Conservation (phyloP, 768 basidiomycete genomes). For the Phaeotremella fagi region DNA sequence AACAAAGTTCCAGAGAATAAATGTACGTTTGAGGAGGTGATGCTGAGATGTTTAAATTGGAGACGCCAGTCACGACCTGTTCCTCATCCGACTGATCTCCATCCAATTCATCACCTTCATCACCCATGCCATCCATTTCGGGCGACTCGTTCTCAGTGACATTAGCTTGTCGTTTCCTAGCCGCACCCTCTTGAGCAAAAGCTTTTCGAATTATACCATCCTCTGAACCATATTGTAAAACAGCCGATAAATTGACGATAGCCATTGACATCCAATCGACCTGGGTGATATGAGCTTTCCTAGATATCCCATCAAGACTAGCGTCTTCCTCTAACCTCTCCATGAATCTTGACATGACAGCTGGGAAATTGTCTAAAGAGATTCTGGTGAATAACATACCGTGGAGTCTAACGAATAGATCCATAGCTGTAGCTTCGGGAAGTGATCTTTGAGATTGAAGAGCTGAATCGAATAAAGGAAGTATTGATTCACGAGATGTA, state of each 20-base stretch:
- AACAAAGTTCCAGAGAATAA: slow-evolving; percentile 72
- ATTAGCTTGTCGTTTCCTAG: slow-evolving; percentile 38
- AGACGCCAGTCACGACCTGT: not conserved
- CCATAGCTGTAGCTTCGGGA: slow-evolving; percentile 61
- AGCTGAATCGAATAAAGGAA: slow-evolving; percentile 77
- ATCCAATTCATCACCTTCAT: slow-evolving; percentile 57
- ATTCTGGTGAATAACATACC: slow-evolving; percentile 97
- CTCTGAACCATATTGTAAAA: slow-evolving; percentile 82
- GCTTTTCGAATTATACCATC: slow-evolving; percentile 65
- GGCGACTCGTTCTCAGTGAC: slow-evolving; percentile 9
- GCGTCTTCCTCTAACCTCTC: slow-evolving; percentile 76
- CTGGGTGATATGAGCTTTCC: slow-evolving; percentile 29
- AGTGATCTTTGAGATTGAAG: slow-evolving; percentile 68
- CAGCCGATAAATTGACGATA: slow-evolving; percentile 68
- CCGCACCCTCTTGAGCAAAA: slow-evolving; percentile 52
- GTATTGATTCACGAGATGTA: slow-evolving; percentile 81
- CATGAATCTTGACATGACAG: slow-evolving; percentile 74
- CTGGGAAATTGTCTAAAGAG: slow-evolving; percentile 82
- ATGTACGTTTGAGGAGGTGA: slow-evolving; percentile 61
- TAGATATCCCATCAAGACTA: slow-evolving; percentile 48
- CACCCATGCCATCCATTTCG: slow-evolving; percentile 48
- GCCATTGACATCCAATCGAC: slow-evolving; percentile 98
- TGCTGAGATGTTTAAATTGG: slow-evolving; percentile 5
- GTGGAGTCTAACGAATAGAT: slow-evolving; percentile 85
- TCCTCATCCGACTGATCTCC: slow-evolving; percentile 26